Evolutionary conservation across 2,329 filamentous ascomycete genomes (phyloP), one percentile per base, ranked within the genome.

Genomic region (Aspergillus sp.): DNA sequence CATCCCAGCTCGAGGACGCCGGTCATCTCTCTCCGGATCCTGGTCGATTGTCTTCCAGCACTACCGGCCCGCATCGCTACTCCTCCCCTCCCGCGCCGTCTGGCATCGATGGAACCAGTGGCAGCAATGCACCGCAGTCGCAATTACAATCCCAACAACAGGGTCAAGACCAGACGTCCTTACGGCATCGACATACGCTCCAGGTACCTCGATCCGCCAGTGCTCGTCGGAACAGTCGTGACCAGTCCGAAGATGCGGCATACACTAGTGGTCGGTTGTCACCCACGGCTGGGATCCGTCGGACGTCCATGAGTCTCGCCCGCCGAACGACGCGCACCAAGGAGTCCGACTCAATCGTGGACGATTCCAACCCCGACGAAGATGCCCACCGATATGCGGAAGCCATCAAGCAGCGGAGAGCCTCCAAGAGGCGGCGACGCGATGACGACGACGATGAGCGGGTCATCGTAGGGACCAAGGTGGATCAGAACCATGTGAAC

Each of bases 401-500:
- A 67, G 86, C 87, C 34, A 90, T 95, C 60, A 83, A 88, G 58
- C 88, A 94, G 63, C 95, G 94, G 71, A 77, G 91, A 52, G 90
- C 90, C 5, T 94, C 85, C 66, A 93, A 90, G 73, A 80, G 86
- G 64, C 86, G 82, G 67, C 79, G 83, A 57, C 85, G 83, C 61
- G 90, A 96, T 52, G 85, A 96, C 57, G 89, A 96, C 55, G 93
- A 97, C 51, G 91, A 97, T 59, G 82, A 90, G 52, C 71, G 79
- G 29, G 91, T 98, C 7, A 79, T 97, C 30, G 90, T 98, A 12
- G 93, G 93, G 49, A 98, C 88, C 48, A 97, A 96, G 72, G 93
- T 98, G 44, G 93, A 98, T 64, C 90, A 97, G 73, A 86, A 88
- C 60, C 93, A 98, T 67, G 86, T 88, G 56, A 97, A 97, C 68